These are phyloP conservation scores for Trypanosoma vivax DNA, from an alignment of 208 protist genomes.

Conservation along the genomic window DNA sequence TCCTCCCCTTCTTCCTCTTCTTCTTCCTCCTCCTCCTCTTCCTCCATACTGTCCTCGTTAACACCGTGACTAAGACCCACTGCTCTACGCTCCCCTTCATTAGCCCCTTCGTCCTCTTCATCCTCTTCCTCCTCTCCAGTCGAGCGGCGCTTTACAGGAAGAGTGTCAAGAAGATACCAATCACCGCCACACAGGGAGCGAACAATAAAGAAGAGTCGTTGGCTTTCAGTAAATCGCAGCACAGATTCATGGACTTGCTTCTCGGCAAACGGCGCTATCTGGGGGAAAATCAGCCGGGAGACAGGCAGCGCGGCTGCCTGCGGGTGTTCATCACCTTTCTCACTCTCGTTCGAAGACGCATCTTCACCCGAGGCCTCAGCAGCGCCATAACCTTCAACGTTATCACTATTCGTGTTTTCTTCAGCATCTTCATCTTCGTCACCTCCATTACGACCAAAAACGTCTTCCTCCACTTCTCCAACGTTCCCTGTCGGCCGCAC, in stretches of 20 bases:
- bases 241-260: not conserved
- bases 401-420: not conserved
- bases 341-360: constrained; percentile 13
- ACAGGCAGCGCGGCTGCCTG: not conserved
- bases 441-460: too few species aligned
- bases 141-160: constrained; percentile 1
- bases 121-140: not conserved
- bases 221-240: constrained; percentile 10
- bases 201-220: constrained; percentile 16
- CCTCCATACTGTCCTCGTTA: not conserved
- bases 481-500: too few species aligned
- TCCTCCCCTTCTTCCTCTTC: constrained; percentile 5
- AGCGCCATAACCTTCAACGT: not conserved
- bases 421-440: constrained; percentile 15
- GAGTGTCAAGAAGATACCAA: constrained; percentile 19
- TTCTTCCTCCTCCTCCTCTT: constrained; percentile 25
- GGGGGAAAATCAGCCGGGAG: too few species aligned
- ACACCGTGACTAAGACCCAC: constrained; percentile 3
- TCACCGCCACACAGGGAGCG: not conserved
- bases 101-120: not conserved
- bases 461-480: too few species aligned
- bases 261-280: too few species aligned
- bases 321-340: constrained; percentile 13
- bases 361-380: constrained; percentile 2
- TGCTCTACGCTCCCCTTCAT: constrained; percentile 6